Evolutionary conservation across 176 grass and related monocot genomes (phyloP), one percentile per base, ranked within the genome.

Genomic region (Triticum urartu): DNA sequence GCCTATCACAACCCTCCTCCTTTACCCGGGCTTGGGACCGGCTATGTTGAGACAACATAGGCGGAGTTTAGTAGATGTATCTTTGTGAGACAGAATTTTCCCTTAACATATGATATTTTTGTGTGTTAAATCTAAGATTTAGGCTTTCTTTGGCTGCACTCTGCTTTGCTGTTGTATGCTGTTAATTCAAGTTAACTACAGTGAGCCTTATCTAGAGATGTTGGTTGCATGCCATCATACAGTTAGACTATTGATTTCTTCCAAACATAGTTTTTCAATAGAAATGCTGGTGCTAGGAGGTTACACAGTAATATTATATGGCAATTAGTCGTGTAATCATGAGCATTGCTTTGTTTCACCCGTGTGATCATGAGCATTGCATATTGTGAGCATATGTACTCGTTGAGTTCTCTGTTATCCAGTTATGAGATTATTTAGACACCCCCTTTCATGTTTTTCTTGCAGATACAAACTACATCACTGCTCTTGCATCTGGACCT

Each of bases 401-500:
- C 71, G 9, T 80, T 80, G 18, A 65, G 5, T 67, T 58, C 64
- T 47, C 33, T 66, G 40, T 38, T 79, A 52, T 82, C 15, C 33
- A 45, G 54, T 79, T 81, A 81, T 75, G 34, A 85, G 34, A 32
- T 79, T 32, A 54, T 68, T 68, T 59, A 80, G 61, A 68, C 15
- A 26, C 80, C 73, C 11, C 30, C 3, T 60, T 69, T 80, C 30
- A 77, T 83, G 9, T 64, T 79, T 73, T 54, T 92, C 42, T 38
- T 78, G 77, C 90, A 99, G 94, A 95, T 92, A 89, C 94, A 79
- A 89, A 82, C 79, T 86, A 79, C 81, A 87, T 90, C 72, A 90
- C 70, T 73, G 56, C 54, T 54, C 88, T 94, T 94, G 92, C 92
- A 28, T 96, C 90, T 80, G 97, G 97, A 85, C 94, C 97, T 83